Evolutionary conservation across 1,284 basidiomycete species (phyloP).

Genomic region (Trametes polyzona): DNA sequence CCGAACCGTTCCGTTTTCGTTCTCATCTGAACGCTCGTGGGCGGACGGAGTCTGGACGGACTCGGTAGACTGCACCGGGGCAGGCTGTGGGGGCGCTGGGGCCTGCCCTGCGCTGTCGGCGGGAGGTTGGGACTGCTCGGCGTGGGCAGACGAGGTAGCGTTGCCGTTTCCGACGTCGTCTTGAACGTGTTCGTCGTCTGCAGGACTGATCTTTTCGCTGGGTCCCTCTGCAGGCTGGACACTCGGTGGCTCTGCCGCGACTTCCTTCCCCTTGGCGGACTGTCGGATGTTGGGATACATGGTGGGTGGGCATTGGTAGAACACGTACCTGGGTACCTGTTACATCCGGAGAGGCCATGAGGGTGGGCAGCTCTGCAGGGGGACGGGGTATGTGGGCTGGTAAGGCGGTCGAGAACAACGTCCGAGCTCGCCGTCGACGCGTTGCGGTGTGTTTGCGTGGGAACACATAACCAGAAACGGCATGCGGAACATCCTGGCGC

Average conservation of each 20-base stretch:
- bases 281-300: conserved; percentile 18
- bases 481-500: background rate
- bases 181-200: conserved; percentile 13
- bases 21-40: conserved; percentile 29
- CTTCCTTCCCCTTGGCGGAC: conserved; percentile 36
- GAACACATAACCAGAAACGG: conserved; percentile 22
- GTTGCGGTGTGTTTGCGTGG: conserved; percentile 35
- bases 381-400: conserved; percentile 34
- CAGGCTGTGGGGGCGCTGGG: conserved; percentile 28
- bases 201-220: conserved; percentile 26
- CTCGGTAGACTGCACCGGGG: conserved; percentile 18
- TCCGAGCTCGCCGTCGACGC: conserved; percentile 31
- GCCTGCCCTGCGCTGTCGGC: conserved; percentile 34
- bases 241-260: conserved; percentile 31
- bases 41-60: conserved; percentile 8
- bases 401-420: conserved; percentile 33
- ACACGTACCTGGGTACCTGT: conserved; percentile 27
- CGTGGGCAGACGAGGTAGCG: conserved; percentile 23
- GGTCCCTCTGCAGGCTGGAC: conserved; percentile 35
- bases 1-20: conserved; percentile 32
- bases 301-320: background rate
- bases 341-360: conserved; percentile 33
- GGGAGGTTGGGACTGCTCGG: conserved; percentile 16
- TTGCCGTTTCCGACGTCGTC: conserved; percentile 26
- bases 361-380: conserved; percentile 35